Evolutionary conservation across 495 filamentous ascomycete genomes (phyloP).

Genomic region (Achaetomiella virescens): DNA sequence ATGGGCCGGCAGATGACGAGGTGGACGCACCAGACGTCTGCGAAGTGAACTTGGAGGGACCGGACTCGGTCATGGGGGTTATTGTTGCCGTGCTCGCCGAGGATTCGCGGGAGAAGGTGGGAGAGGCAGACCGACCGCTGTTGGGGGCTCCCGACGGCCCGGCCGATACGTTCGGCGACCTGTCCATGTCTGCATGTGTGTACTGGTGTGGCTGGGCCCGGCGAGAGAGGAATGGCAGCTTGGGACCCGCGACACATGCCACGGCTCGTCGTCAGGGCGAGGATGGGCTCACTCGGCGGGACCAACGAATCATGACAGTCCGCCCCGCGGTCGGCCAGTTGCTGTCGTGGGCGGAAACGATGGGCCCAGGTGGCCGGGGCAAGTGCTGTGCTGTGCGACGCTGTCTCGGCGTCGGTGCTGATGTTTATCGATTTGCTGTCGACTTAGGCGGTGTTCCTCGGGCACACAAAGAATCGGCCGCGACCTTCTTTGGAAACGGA

Average conservation of each 20-base stretch:
- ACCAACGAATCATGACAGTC: constrained; percentile 24
- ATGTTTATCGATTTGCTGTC: neutral
- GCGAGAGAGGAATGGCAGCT: constrained; percentile 17
- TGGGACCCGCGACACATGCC: constrained; percentile 25
- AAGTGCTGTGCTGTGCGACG: neutral
- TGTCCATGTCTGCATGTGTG: constrained; percentile 33
- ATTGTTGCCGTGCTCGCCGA: constrained; percentile 34
- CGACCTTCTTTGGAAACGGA: neutral
- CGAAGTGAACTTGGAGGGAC: constrained; percentile 24
- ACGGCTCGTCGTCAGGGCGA: constrained; percentile 20
- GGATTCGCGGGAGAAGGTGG: constrained; percentile 29
- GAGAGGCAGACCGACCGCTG: constrained; percentile 10
- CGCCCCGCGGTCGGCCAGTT: constrained; percentile 15
- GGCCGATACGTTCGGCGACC: constrained; percentile 23
- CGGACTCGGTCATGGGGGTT: constrained; percentile 38
- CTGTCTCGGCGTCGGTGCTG: neutral
- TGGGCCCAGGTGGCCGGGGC: neutral
- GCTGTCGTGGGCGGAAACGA: constrained; percentile 8
- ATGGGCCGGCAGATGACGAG: constrained; percentile 43
- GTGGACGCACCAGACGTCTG: constrained; percentile 36
- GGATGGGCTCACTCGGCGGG: constrained; percentile 15
- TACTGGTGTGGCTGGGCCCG: constrained; percentile 4
- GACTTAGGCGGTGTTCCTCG: neutral
- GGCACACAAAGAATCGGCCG: neutral
- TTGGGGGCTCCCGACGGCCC: constrained; percentile 15